Evolutionary conservation across 257 asterid species (phyloP), one percentile per base, ranked within the genome.

Genomic region (Solanum virginianum): DNA sequence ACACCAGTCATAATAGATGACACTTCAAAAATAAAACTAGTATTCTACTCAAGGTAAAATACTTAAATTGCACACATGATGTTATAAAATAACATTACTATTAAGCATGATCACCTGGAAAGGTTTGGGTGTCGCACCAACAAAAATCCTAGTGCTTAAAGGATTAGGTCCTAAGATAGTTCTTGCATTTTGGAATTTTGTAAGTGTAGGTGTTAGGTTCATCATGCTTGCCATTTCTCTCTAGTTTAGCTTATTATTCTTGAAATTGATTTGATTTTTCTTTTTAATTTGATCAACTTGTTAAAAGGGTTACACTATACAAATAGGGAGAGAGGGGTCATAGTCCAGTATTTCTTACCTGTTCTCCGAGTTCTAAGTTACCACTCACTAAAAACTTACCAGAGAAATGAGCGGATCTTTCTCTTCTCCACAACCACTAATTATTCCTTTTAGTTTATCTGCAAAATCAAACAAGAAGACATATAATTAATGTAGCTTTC

Each of bases 211-310:
- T 84, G 86, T 84, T 60, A 90, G 57, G 14, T 90, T 87, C 89
- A 91, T 89, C 89, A 91, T 90, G 93, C 87, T 89, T 83, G 90
- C 89, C 92, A 90, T 89, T 69, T 83, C 81, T 29, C 36, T 69
- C 24, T 55, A 49, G 14, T 43, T 24, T 20, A 0, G 18, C 11
- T 6, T 15, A 8, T 26, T 59, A 29, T 20, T 79, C 12, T 59
- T 60, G 51, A 41, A 60, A 59, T 80, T 66, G 86, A 8, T 13
- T 29, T 49, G 18, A 14, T 24, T 72, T 41, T 24, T 54, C 2
- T 12, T 66, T 9, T 22, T 62, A 7, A 4, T 39, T 66, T 32
- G 41, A 54, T 32, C 29, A 24, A 24, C 20, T 16, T 10, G 18
- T 15, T 22, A 24, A 29, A 13, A 43, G 24, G 59, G 63, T 63